Evolutionary conservation across 2,329 filamentous ascomycete genomes (phyloP), one percentile per base, ranked within the genome.

Genomic region (Fusarium veterinarium): DNA sequence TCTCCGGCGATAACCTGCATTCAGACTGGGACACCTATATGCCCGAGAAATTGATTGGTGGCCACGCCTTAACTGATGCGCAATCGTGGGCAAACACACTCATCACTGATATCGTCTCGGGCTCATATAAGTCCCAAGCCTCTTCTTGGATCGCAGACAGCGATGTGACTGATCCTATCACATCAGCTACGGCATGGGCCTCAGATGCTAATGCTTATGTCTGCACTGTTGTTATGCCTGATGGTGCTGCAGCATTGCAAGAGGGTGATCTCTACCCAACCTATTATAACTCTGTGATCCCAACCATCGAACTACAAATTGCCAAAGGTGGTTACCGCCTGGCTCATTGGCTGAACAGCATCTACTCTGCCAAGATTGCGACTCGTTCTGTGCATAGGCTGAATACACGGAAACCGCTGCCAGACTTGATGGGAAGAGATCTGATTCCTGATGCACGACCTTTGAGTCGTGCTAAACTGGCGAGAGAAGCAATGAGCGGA

Each of bases 21-120:
- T 30, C 51, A 17, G 59, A 62, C 41, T 62, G 59, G 59, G 59
- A 62, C 11, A 62, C 59, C 1, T 62, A 62, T 16, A 62, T 62
- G 59, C 59, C 59, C 1, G 59, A 62, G 17, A 62, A 62, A 1
- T n/a, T 62, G 17, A 58, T 62, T 13, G 51, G 59, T 7, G 59
- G 59, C 9, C 31, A 56, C 13, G 31, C 59, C 41, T 31, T 62
- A n/a, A 62, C 59, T 7, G 59, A 62, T 4, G 59, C 59, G 5
- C 59, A 62, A 9, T 62, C 59, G 1, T 62, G 59, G 59, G 59
- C 59, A 28, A 62, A 57, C 33, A 62, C 59, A 13, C 59, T 62
- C 10, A 46, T 62, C 13, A 8, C 9, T 14, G 59, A 62, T 33
- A 62, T 62, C 3, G 12, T 25, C 2, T 62, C 58, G 4, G 59